Evolutionary conservation across 768 basidiomycete genomes (phyloP).

Genomic region (Hirschioporus abietinus): DNA sequence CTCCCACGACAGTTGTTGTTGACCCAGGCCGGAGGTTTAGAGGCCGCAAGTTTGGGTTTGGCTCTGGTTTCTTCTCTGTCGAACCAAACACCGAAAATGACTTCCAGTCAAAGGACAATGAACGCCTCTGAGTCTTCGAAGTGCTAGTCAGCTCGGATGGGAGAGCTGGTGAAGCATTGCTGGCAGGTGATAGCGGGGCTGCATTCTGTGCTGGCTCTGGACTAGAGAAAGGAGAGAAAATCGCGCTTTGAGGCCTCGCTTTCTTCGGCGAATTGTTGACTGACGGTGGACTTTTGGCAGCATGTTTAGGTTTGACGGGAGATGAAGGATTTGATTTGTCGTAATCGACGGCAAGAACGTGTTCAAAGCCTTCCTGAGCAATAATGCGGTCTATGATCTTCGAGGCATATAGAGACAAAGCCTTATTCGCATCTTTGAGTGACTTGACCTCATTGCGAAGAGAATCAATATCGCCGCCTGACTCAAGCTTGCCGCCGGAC

Average conservation of each 20-base stretch:
- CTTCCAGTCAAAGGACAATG: constrained; percentile 83
- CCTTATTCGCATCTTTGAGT: constrained; percentile 94
- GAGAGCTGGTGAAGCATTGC: constrained; percentile 34
- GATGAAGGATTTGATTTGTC: constrained; percentile 48
- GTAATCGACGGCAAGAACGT: constrained; percentile 91
- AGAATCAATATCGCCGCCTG: constrained; percentile 62
- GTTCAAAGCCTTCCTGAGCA: constrained; percentile 93
- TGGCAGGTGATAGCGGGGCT: constrained; percentile 5
- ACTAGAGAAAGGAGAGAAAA: constrained; percentile 33
- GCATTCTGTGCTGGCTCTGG: constrained; percentile 6
- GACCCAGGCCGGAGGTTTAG: constrained; percentile 69
- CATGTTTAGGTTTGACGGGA: constrained; percentile 13
- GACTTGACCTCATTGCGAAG: constrained; percentile 84
- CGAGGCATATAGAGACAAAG: constrained; percentile 88
- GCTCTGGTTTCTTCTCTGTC: constrained; percentile 59
- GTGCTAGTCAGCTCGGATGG: constrained; percentile 27
- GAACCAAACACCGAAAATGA: constrained; percentile 64
- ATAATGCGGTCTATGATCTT: constrained; percentile 99
- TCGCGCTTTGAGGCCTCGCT: constrained; percentile 57
- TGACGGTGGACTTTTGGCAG: constrained; percentile 34
- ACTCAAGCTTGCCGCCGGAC: constrained; percentile 28
- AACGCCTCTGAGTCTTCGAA: constrained; percentile 56
- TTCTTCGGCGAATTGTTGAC: constrained; percentile 29
- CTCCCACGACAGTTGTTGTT: constrained; percentile 42
- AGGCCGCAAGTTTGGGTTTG: constrained; percentile 50